These are phyloP conservation scores for Blastocystis sp. DNA, from an alignment of 352 stramenopile genomes.

Conservation along the genomic window DNA sequence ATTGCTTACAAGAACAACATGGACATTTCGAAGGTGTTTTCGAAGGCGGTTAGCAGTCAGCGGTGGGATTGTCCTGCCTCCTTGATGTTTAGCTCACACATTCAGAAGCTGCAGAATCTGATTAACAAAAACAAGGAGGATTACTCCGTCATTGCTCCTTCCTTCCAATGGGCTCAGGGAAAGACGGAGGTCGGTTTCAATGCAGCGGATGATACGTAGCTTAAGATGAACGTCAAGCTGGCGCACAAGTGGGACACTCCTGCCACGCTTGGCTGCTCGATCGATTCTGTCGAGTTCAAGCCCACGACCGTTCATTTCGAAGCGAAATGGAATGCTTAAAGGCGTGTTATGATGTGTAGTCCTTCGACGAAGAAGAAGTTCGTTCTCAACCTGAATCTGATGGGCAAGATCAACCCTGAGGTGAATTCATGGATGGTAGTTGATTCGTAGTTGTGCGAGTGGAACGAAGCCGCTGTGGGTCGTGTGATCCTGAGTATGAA, in stretches of 20 bases:
- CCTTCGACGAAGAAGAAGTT: constrained; percentile 68
- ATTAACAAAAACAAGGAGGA: constrained; percentile 70
- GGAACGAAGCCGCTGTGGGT: constrained; percentile 51
- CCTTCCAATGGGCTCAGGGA: constrained; percentile 69
- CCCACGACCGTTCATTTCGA: constrained; percentile 45
- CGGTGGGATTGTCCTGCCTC: background rate
- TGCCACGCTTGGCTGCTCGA: constrained; percentile 48
- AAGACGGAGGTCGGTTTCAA: constrained; percentile 24
- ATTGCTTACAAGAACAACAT: constrained; percentile 51
- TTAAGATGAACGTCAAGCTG: constrained; percentile 69
- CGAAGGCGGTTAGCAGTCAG: constrained; percentile 20
- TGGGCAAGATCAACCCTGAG: constrained; percentile 48
- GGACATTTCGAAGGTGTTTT: constrained; percentile 63
- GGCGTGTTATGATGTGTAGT: background rate
- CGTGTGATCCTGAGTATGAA: constrained; percentile 59
- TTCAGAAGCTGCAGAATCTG: constrained; percentile 63
- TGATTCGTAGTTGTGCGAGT: constrained; percentile 22
- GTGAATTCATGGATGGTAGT: background rate
- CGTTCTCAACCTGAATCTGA: constrained; percentile 45
- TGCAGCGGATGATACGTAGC: constrained; percentile 3
- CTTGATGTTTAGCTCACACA: constrained; percentile 1
- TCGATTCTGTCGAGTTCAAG: constrained; percentile 60
- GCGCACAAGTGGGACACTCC: constrained; percentile 68
- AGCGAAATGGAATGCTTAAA: constrained; percentile 39
- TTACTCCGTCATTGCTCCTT: constrained; percentile 37